Evolutionary conservation across 441 rosid genomes (phyloP), one percentile per base, ranked within the genome.

Genomic region (Daphne laureola): DNA sequence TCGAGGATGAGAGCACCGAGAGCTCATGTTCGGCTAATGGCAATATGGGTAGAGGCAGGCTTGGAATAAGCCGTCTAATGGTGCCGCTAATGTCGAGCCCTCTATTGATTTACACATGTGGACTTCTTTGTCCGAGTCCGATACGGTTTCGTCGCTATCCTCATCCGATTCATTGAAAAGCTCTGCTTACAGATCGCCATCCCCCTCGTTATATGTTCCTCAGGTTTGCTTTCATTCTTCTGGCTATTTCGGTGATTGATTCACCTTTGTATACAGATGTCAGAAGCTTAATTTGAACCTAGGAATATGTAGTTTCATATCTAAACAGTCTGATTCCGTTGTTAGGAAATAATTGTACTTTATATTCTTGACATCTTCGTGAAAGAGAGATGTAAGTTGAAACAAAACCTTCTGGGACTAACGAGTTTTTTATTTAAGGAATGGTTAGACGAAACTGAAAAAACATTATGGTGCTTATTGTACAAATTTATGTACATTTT

Each of bases 61-160:
- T 13, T 86, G 97, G 97, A 86, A 70, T 49, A 74, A 59, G 68
- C 97, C 88, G 5, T 78, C 84, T 8, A 82, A 83, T 66, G 87
- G 82, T 5, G 71, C 74, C 8, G 55, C 53, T 49, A 94, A 81
- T 62, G 53, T 60, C 3, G 88, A 69, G 31, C 67, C 81, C n/a
- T 84, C 87, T 18, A 92, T 92, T 90, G 98, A 79, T 61, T 83
- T 91, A 45, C 75, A 68, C 40, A 70, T 79, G 0, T 92, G 98
- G 98, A 97, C 98, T n/a, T 82, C 94, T 51, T 72, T 92, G 46
- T 67, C 88, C 3, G 92, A 83, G 70, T 67, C 96, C 6, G 78
- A 85, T 45, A 78, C 80, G 74, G 66, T 65, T 71, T 63, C 82
- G 23, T 65, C 81, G 6, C 78, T 78, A 55, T 73, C 68, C 7